Evolutionary conservation across 768 basidiomycete species (phyloP), one percentile per base, ranked within the genome.

Genomic region (Mycena epipterygia): DNA sequence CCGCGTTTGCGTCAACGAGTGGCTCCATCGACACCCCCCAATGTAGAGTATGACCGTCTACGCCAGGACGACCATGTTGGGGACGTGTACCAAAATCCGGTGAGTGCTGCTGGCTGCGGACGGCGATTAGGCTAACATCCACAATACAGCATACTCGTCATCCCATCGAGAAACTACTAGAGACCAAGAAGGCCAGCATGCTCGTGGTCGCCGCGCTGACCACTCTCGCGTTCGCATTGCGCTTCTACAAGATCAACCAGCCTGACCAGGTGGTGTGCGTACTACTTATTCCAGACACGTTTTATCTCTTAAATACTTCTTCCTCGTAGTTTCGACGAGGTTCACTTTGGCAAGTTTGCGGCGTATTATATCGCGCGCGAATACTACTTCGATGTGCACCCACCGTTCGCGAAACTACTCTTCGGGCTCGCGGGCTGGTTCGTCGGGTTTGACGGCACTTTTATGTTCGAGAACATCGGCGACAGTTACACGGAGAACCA

Each of bases 351-450:
- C 71, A 98, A 98, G 81, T 99, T 99, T 79, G 97, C 98, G 16
- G 90, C 95, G 7, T 94, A 96, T 82, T 99, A 99, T 81, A 91
- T 99, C 78, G 84, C 84, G 52, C 89, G 97, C 73, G 90, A 98
- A 81, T 99, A 98, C 84, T 99, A 99, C 83, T 99, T 99, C 85
- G 98, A 99, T 79, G 97, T 99, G 11, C 98, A 99, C 77, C 98
- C 98, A 41, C 98, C 98, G 2, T 89, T 99, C 59, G 97, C 98
- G 46, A 99, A 99, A 80, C 88, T 99, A 69, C 86, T 99, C 29
- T 95, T 97, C 77, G 98, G 92, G 46, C 88, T 98, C 37, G 94
- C 95, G 32, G 98, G 96, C 71, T 99, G 95, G 95, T 93, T 97
- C 66, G 95, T 96, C 33, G 98, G 97, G 13, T 99, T 97, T 77